These are phyloP conservation scores for Pyrenophora graminea DNA, from an alignment of 2,329 filamentous ascomycete genomes.

Conservation along the genomic window DNA sequence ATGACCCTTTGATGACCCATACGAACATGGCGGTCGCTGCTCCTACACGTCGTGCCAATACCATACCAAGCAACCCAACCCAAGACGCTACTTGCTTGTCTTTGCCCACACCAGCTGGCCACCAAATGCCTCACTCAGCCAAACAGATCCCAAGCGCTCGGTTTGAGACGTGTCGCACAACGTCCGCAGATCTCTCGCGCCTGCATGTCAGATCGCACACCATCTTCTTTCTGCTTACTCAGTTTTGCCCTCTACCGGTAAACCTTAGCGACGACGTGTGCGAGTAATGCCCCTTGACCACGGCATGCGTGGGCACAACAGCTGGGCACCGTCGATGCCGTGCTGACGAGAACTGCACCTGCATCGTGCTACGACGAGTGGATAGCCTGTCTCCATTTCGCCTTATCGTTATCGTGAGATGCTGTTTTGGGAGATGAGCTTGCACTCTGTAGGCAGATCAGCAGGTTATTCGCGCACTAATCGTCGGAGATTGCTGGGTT, in stretches of 20 bases:
- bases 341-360: constrained; percentile 19
- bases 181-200: constrained; percentile 12
- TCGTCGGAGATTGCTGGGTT: constrained; percentile 7
- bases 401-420: constrained; percentile 25
- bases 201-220: constrained; percentile 15
- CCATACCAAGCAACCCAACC: constrained; percentile 1
- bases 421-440: constrained; percentile 13
- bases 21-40: too few species aligned
- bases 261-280: background rate
- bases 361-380: constrained; percentile 26
- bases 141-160: constrained; percentile 8
- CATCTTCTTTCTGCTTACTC: constrained; percentile 1
- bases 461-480: constrained; percentile 14
- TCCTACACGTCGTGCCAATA: too few species aligned
- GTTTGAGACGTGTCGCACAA: constrained; percentile 6
- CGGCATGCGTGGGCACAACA: constrained; percentile 4
- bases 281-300: constrained; percentile 8
- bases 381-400: constrained; percentile 3
- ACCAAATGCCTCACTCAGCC: constrained; percentile 5
- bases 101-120: background rate
- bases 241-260: background rate
- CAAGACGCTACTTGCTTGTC: too few species aligned
- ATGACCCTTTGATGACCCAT: too few species aligned
- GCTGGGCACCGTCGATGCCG: background rate
- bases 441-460: constrained; percentile 14